Evolutionary conservation across 805 yeast species (phyloP).

Genomic region (Nakazawaea laoshanensis): DNA sequence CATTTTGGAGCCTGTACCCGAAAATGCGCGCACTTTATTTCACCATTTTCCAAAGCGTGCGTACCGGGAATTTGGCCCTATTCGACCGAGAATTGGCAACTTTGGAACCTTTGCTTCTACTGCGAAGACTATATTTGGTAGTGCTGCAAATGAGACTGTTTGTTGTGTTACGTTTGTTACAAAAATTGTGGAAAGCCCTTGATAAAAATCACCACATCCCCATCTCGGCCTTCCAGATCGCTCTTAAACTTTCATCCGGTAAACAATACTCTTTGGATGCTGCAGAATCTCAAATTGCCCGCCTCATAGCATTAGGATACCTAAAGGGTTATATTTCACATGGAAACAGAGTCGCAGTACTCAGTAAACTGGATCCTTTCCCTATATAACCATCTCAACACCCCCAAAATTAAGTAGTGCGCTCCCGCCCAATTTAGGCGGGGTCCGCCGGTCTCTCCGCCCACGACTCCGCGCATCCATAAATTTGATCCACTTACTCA

Average conservation of each 20-base stretch:
- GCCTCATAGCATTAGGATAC: constrained; percentile 47
- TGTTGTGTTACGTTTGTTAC: constrained; percentile 43
- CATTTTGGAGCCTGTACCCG: constrained; percentile 33
- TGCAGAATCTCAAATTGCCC: constrained; percentile 63
- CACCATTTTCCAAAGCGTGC: constrained; percentile 39
- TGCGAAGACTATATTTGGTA: constrained; percentile 51
- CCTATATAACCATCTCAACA: too few relatives aligned
- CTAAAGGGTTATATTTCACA: constrained; percentile 82
- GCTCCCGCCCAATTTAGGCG: too few relatives aligned
- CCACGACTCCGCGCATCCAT: too few relatives aligned
- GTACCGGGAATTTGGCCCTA: constrained; percentile 43
- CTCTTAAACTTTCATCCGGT: constrained; percentile 26
- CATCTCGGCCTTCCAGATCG: constrained; percentile 33
- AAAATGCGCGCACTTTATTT: constrained; percentile 31
- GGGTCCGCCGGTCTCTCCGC: too few relatives aligned
- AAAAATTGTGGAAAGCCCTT: constrained; percentile 23
- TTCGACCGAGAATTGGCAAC: constrained; percentile 37
- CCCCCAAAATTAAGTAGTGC: too few relatives aligned
- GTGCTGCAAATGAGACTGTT: constrained; percentile 42
- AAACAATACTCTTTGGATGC: constrained; percentile 33
- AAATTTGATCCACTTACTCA: background rate
- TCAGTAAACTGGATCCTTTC: constrained; percentile 69
- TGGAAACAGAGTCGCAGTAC: constrained; percentile 60
- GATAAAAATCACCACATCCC: constrained; percentile 22
- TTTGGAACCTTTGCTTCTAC: constrained; percentile 44